Evolutionary conservation across 257 asterid genomes (phyloP).

Genomic region (Datura wrightii): DNA sequence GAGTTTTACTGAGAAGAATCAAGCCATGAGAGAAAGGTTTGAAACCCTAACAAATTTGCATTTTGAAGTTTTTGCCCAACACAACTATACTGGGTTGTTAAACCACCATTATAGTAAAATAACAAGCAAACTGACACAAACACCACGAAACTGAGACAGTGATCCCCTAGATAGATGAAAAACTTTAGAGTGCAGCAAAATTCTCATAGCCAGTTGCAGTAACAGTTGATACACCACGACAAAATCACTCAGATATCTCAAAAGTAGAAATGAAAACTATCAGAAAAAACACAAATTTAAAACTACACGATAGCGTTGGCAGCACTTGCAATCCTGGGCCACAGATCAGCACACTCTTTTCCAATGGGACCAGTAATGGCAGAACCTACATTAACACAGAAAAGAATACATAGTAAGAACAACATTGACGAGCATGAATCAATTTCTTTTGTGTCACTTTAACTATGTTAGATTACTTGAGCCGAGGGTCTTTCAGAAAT

Average conservation of each 20-base stretch:
- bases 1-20: no score
- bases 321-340: conserved; percentile 79
- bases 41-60: no score
- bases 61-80: no score
- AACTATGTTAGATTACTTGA: no score
- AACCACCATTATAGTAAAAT: no score
- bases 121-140: background rate
- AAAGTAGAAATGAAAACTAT: background rate
- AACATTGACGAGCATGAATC: background rate
- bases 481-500: no score
- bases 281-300: conserved; percentile 34
- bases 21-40: no score
- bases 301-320: conserved; percentile 59
- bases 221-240: background rate
- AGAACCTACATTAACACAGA: conserved; percentile 46
- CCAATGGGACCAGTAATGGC: conserved; percentile 79
- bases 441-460: no score
- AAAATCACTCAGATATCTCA: background rate
- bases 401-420: background rate
- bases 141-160: background rate
- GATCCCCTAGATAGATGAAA: background rate
- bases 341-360: conserved; percentile 76
- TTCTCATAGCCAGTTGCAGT: conserved; percentile 23
- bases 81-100: no score
- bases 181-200: background rate